Evolutionary conservation across 441 rosid genomes (phyloP), one percentile per base, ranked within the genome.

Genomic region (Codiaeum variegatum): DNA sequence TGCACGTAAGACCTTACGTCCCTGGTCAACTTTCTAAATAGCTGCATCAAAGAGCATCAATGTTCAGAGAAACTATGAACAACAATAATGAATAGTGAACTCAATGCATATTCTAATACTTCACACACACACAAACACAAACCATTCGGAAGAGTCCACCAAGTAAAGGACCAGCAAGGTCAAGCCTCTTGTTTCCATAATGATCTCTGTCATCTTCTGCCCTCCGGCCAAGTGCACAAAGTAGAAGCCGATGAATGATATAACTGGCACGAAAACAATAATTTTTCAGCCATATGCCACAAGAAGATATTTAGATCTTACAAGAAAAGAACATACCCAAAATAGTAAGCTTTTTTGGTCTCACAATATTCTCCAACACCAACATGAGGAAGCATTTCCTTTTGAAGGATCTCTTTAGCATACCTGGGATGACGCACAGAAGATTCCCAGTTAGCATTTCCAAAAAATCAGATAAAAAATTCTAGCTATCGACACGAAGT

Each of bases 361-460:
- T 95, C 99, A 26, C 98, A 95, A 80, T 74, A 88, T 70, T 92
- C 98, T 76, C 87, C 95, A 74, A 87, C 82, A 75, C 97, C 97
- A 83, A 89, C 97, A 81, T 95, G 99, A 78, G 98, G 99, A 79
- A 95, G 97, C 98, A 93, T 93, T 88, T 95, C 98, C 84, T 90
- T 95, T 76, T 89, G 98, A 76, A 95, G 97, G 76, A 95, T 93
- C 81, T 95, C 99, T 76, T 80, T 95, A 1, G 99, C 99, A 86
- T 90, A 95, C 84, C 99, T 95, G 82, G 36, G 44, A 84, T 59
- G 66, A 71, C 58, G 71, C 80, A 73, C 71, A 83, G 64, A 78
- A 77, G 46, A 79, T 46, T 80, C 75, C 60, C 55, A 49, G 59
- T 80, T 31, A 85, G 65, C 69, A 75, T 51, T 69, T 61, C 69